phyloP scores from a whole-genome alignment of 140 eudicot genomes.

The Erigeron philadelphicus region DNA sequence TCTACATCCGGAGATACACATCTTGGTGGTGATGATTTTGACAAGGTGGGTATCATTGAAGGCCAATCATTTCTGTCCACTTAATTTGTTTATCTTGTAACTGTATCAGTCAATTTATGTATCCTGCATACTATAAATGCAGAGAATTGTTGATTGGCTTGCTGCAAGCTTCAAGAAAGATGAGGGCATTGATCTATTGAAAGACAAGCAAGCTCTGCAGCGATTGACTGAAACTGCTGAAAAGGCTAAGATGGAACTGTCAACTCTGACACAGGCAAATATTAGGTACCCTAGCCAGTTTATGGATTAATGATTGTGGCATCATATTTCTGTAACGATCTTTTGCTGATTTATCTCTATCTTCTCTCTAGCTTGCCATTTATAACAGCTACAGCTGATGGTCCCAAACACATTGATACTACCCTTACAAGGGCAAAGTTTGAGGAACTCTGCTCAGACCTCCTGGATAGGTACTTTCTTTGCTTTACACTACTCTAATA shows the following conservation, averaged over 20 bases:
- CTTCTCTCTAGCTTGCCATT: constrained; percentile 63
- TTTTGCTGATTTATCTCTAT: constrained; percentile 16
- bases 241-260: constrained; percentile 80
- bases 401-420: constrained; percentile 91
- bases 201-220: constrained; percentile 84
- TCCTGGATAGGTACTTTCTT: constrained; percentile 62
- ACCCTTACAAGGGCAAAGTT: constrained; percentile 88
- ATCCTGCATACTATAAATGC: background rate
- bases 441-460: constrained; percentile 86
- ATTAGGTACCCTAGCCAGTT: constrained; percentile 48
- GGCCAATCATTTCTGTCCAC: background rate
- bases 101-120: background rate
- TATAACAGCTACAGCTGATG: constrained; percentile 95
- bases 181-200: constrained; percentile 85
- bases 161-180: constrained; percentile 68
- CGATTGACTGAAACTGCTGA: constrained; percentile 77
- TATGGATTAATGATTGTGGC: background rate
- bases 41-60: constrained; percentile 42
- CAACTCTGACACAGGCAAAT: constrained; percentile 81
- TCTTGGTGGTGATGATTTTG: constrained; percentile 97
- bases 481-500: background rate
- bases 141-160: constrained; percentile 93
- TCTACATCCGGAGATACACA: constrained; percentile 98
- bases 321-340: background rate
- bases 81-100: background rate